These are phyloP conservation scores for Rubia peregrina DNA, from an alignment of 305 asterid species.

Conservation along the genomic window DNA sequence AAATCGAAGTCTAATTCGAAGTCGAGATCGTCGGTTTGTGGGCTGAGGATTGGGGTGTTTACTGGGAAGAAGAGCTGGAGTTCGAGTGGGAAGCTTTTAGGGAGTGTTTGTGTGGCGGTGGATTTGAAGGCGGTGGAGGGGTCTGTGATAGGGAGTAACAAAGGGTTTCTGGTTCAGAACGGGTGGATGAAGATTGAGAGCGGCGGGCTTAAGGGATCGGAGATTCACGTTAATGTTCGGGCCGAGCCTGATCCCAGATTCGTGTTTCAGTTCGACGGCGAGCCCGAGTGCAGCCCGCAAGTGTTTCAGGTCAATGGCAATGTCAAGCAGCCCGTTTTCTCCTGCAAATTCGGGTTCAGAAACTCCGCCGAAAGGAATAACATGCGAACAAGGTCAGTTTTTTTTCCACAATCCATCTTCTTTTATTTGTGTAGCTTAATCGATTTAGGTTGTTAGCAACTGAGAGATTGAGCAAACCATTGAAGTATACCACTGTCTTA, in stretches of 20 bases:
- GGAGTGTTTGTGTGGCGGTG: conserved; percentile 44
- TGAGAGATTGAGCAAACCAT: too few relatives aligned
- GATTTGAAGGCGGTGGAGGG: conserved; percentile 52
- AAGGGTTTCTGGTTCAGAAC: conserved; percentile 47
- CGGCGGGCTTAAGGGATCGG: conserved; percentile 16
- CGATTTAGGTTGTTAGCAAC: neutral
- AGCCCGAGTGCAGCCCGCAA: conserved; percentile 99
- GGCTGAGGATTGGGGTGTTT: conserved; percentile 50
- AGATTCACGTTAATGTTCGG: conserved; percentile 55
- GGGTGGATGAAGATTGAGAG: conserved; percentile 64
- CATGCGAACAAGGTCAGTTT: conserved; percentile 70
- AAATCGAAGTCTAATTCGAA: conserved; percentile 18
- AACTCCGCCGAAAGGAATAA: conserved; percentile 47
- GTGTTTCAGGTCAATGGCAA: conserved; percentile 92
- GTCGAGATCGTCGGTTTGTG: conserved; percentile 9
- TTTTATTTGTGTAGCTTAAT: neutral
- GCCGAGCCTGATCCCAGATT: conserved; percentile 94
- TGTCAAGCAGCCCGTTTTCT: conserved; percentile 76
- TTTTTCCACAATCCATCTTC: too few relatives aligned
- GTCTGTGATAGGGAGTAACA: conserved; percentile 26
- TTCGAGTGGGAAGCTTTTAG: conserved; percentile 47
- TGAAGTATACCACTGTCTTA: too few relatives aligned
- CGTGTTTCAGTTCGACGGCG: conserved; percentile 79
- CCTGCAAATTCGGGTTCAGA: conserved; percentile 84
- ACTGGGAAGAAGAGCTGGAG: conserved; percentile 24